Conservation (phyloP, 1,284 basidiomycete species). For the Rhodotorula sp. region DNA sequence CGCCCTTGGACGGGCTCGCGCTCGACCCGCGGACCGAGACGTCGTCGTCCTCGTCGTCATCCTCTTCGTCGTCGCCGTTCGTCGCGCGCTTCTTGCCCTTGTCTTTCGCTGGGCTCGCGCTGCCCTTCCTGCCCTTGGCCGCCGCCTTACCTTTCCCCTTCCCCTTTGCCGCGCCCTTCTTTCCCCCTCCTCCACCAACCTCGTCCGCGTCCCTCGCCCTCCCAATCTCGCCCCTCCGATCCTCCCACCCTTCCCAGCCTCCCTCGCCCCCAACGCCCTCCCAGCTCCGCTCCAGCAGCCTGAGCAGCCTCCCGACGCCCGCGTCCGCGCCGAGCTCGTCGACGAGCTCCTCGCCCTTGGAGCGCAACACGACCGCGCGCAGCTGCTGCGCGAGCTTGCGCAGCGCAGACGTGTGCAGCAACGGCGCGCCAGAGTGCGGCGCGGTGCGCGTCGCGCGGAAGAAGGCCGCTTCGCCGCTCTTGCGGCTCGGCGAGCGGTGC, state of each 20-base stretch:
- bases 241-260: conserved; percentile 60
- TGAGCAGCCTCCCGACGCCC: conserved; percentile 65
- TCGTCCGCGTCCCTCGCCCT: conserved; percentile 28
- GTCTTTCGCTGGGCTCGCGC: conserved; percentile 41
- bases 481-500: conserved; percentile 16
- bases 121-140: conserved; percentile 13
- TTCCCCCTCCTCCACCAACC: background rate
- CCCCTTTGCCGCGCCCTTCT: conserved; percentile 44
- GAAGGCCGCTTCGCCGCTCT: conserved; percentile 1
- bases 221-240: no score
- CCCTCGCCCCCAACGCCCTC: conserved; percentile 67
- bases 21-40: background rate
- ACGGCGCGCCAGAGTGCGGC: conserved; percentile 8
- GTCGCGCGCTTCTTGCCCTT: background rate
- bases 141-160: conserved; percentile 47
- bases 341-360: conserved; percentile 30
- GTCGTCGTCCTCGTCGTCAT: conserved; percentile 2
- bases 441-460: conserved; percentile 22
- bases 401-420: conserved; percentile 23
- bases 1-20: conserved; percentile 29
- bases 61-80: conserved; percentile 49
- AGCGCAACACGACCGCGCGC: background rate
- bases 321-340: conserved; percentile 62
- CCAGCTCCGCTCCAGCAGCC: conserved; percentile 73
- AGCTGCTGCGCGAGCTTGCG: conserved; percentile 15